Percentiles rank a stretch among this genome's conserved stretches.
Conservation (phyloP, 2,329 filamentous ascomycete species). For the Alternaria angustiovoidea region DNA sequence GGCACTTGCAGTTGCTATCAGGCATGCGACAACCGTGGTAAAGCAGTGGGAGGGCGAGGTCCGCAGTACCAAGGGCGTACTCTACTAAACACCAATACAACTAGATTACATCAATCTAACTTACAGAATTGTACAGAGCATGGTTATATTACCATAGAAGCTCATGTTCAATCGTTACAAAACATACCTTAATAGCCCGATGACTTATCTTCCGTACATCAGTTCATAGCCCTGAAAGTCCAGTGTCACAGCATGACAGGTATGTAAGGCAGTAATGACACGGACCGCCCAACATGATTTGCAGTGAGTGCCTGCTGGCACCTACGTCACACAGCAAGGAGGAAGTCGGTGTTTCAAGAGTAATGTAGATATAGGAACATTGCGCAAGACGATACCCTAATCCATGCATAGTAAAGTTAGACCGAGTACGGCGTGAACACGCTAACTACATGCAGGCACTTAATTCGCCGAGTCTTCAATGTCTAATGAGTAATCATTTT, state of each 20-base stretch:
- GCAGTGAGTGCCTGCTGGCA: neutral
- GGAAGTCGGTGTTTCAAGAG: neutral
- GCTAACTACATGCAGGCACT: too few relatives aligned
- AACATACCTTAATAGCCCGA: neutral
- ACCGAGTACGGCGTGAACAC: too few relatives aligned
- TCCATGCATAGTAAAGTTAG: too few relatives aligned
- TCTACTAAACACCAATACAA: conserved; percentile 56
- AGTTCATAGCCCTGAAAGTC: neutral
- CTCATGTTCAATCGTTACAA: neutral
- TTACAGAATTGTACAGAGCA: neutral
- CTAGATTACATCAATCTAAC: neutral
- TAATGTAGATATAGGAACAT: neutral
- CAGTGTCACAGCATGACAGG: neutral
- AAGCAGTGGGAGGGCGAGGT: conserved; percentile 89
- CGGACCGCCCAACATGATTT: neutral
- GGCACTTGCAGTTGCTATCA: conserved; percentile 86
- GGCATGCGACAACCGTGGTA: conserved; percentile 76
- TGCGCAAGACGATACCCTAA: neutral
- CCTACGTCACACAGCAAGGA: neutral
- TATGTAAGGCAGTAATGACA: neutral
- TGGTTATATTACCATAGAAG: neutral
- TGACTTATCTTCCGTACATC: neutral
- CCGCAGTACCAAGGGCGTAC: conserved; percentile 93
- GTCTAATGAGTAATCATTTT: too few relatives aligned
- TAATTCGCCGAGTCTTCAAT: too few relatives aligned